Base-by-base conservation (phyloP, 2,329 filamentous ascomycete species). In the Aspergillus hortae region DNA sequence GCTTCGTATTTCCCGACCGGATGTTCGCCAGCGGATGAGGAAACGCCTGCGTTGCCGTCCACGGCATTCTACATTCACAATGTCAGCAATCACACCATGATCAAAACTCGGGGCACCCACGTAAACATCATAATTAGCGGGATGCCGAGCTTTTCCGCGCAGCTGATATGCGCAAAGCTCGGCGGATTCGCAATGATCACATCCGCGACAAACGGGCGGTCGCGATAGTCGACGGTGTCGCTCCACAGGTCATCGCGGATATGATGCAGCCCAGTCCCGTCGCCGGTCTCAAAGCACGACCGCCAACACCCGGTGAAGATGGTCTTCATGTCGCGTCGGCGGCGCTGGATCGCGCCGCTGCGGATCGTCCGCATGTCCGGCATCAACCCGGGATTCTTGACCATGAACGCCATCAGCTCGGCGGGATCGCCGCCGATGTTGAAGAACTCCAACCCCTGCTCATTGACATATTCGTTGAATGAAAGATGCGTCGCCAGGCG, bases 101-200 rank as follows among this genome's bases (percentile, higher is more conserved):
- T 30, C 33, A n/a, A 17, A 2, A 36, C 33, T n/a, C 14, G 33
- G 35, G 11, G 35, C 11, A 79, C 85, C 69, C 76, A 88, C 53
- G 91, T 96, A 72, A 95, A 96, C 88, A 95, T 95, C 70, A 95
- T 74, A 65, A 92, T 88, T 2, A 92, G 69, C 0, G 89, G 89
- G 17, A 92, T 83, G 0, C 88, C 88, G 21, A 94, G 68, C 23
- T 87, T 84, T 69, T 94, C 88, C 0, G 89, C 89, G 56, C 88
- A 90, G 69, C 91, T 88, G 1, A 91, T 77, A 63, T 91, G 88
- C 0, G 86, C 87, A 67, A 92, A 90, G 56, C 82, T 86, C 0
- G 88, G 88, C 0, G 89, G 89, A 57, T 94, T 94, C 0, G 89
- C 88, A 54, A 94, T 92, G 60, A 94, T 92, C n/a, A 84, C 86